A percentile compares a stretch with the other conserved stretches of the same genome.
Conservation (phyloP, 192 early-diverging fungal genomes). For the Gryganskiella cystojenkinii region DNA sequence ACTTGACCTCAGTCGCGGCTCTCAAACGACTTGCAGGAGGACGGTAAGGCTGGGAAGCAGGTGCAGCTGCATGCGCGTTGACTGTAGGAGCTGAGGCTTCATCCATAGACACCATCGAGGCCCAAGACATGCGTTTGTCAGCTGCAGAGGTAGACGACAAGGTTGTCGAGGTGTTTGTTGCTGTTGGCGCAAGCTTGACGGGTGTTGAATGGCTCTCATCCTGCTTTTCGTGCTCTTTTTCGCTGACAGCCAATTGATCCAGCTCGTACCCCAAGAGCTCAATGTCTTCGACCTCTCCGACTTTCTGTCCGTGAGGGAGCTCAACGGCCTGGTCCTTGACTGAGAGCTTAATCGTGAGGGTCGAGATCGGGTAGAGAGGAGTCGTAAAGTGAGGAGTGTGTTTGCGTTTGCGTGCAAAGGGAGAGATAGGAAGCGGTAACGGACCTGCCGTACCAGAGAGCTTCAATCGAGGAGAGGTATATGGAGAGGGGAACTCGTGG, state of each 20-base stretch:
- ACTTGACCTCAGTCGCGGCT: constrained; percentile 11
- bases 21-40: constrained; percentile 43
- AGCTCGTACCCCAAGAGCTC: constrained; percentile 16
- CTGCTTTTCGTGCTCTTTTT: constrained; percentile 8
- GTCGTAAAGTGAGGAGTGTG: constrained; percentile 28
- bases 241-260: not conserved
- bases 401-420: constrained; percentile 51
- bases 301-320: constrained; percentile 15
- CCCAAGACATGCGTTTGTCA: constrained; percentile 49
- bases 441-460: constrained; percentile 41
- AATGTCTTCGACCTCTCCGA: constrained; percentile 23
- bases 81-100: constrained; percentile 5
- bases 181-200: not conserved
- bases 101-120: constrained; percentile 43
- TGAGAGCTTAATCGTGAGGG: constrained; percentile 32
- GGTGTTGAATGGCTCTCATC: not conserved
- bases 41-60: constrained; percentile 38
- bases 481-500: constrained; percentile 48
- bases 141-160: constrained; percentile 1
- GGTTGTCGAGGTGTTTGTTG: not conserved
- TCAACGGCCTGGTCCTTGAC: constrained; percentile 10
- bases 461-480: constrained; percentile 42
- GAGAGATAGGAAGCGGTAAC: constrained; percentile 27
- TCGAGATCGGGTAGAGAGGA: constrained; percentile 14
- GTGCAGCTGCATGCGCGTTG: not conserved